A percentile compares a stretch with the other conserved stretches of the same genome.
Conservation (phyloP, 106 monocot genomes). For the Dendrobium chrysotoxum region DNA sequence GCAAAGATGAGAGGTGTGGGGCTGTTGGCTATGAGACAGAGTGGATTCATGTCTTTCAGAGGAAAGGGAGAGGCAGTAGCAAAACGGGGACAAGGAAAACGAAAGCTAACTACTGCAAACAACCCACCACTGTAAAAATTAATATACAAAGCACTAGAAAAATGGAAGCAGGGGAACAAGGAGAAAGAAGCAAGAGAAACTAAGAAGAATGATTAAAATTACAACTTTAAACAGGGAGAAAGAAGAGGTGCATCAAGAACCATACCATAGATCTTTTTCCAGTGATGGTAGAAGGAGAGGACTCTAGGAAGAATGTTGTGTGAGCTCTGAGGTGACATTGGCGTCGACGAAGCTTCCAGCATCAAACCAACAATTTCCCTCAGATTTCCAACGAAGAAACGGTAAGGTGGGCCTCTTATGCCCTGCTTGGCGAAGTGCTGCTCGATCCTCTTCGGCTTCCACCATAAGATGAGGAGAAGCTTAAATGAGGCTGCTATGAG, state of each 20-base stretch:
- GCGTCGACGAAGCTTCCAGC: constrained; percentile 49
- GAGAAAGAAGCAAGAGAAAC: not conserved
- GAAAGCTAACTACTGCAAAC: constrained; percentile 19
- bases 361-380: constrained; percentile 70
- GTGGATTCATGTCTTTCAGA: constrained; percentile 7
- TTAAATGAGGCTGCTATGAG: not conserved
- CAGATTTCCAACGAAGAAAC: constrained; percentile 70
- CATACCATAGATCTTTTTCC: constrained; percentile 93
- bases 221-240: no score
- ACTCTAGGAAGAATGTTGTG: constrained; percentile 88
- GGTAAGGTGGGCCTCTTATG: constrained; percentile 64
- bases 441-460: constrained; percentile 66
- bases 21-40: not conserved
- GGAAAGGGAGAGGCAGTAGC: constrained; percentile 8
- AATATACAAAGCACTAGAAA: not conserved
- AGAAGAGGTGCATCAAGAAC: not conserved
- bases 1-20: not conserved
- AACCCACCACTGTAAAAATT: constrained; percentile 6
- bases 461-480: constrained; percentile 47
- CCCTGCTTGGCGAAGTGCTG: constrained; percentile 66
- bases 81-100: constrained; percentile 20
- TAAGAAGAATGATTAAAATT: not conserved
- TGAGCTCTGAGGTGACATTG: constrained; percentile 32
- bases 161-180: not conserved
- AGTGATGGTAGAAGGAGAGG: constrained; percentile 81